Conservation (phyloP, 345 rosid species). For the Populus tremula region DNA sequence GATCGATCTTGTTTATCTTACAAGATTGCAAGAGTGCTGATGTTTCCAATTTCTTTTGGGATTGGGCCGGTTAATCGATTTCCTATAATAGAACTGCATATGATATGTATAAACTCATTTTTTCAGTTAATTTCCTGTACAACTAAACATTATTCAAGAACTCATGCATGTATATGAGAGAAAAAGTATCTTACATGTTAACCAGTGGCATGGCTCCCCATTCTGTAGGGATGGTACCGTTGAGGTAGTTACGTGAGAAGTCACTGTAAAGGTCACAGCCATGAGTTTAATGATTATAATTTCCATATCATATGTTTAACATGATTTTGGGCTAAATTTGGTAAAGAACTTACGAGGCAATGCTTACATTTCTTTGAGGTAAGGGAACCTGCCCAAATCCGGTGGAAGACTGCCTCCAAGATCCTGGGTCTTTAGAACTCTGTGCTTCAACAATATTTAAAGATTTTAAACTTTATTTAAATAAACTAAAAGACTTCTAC, state of each 20-base stretch:
- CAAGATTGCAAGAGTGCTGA: constrained; percentile 38
- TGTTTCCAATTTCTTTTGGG: constrained; percentile 50
- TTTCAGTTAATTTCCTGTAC: not conserved
- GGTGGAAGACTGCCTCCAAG: too few species aligned
- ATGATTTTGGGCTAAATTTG: too few species aligned
- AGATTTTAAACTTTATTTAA: not conserved
- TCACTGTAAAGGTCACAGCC: constrained; percentile 1
- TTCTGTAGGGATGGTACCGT: constrained; percentile 12
- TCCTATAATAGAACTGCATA: constrained; percentile 41
- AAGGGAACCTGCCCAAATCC: too few species aligned
- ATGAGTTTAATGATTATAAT: too few species aligned
- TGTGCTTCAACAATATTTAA: too few species aligned
- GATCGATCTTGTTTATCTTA: constrained; percentile 18
- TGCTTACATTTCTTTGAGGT: too few species aligned
- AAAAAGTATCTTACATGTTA: too few species aligned
- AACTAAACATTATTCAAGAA: too few species aligned
- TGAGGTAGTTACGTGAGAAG: constrained; percentile 10
- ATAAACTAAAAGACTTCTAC: not conserved
- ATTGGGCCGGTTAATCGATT: constrained; percentile 49
- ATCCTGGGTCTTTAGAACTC: too few species aligned
- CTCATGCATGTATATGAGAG: too few species aligned
- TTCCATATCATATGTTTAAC: too few species aligned
- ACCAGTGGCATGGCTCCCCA: constrained; percentile 11
- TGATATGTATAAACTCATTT: not conserved
- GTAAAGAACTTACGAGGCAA: too few species aligned